A percentile compares a stretch with the other conserved stretches of the same genome.
Evolutionary conservation across 495 filamentous ascomycete genomes (phyloP).

Genomic region (Aspergillus heteromorphus): DNA sequence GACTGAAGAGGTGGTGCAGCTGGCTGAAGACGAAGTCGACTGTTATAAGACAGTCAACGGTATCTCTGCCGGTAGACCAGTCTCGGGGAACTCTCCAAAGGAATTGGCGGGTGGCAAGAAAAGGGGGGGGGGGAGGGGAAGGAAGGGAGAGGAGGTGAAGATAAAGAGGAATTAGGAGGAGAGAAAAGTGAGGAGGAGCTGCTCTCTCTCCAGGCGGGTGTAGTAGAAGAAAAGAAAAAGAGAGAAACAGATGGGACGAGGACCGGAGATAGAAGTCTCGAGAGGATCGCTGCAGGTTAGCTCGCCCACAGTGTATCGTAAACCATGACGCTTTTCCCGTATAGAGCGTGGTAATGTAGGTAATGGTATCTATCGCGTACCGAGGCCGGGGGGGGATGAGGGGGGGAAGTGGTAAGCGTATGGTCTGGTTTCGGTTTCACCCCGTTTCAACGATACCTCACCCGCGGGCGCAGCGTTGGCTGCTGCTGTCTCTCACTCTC

Average conservation of each 20-base stretch:
- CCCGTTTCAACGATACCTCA: constrained; percentile 17
- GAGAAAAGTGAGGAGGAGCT: constrained; percentile 42
- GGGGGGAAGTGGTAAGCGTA: no score
- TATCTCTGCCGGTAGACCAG: constrained; percentile 28
- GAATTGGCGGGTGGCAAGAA: constrained; percentile 51
- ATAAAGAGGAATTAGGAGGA: constrained; percentile 51
- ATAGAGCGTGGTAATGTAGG: constrained; percentile 8
- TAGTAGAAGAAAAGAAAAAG: constrained; percentile 38
- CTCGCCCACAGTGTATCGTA: constrained; percentile 16
- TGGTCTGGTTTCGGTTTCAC: constrained; percentile 17
- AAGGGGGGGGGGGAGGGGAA: constrained; percentile 45
- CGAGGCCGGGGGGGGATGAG: constrained; percentile 3
- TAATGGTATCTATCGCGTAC: constrained; percentile 7
- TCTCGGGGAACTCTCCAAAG: constrained; percentile 40
- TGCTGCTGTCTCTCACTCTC: background rate
- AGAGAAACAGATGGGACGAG: constrained; percentile 23
- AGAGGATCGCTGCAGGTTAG: constrained; percentile 25
- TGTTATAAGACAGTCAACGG: constrained; percentile 29
- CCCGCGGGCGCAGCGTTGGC: constrained; percentile 5
- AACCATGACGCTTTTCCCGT: constrained; percentile 16
- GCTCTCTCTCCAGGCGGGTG: constrained; percentile 48
- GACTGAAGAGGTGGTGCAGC: constrained; percentile 38
- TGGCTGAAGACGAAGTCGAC: constrained; percentile 28
- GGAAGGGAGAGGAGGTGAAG: constrained; percentile 43
- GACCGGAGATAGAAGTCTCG: constrained; percentile 33